A percentile compares a stretch with the other conserved stretches of the same genome.
phyloP scores from a whole-genome alignment of 768 basidiomycete genomes.

The Boletus eberwhitei region DNA sequence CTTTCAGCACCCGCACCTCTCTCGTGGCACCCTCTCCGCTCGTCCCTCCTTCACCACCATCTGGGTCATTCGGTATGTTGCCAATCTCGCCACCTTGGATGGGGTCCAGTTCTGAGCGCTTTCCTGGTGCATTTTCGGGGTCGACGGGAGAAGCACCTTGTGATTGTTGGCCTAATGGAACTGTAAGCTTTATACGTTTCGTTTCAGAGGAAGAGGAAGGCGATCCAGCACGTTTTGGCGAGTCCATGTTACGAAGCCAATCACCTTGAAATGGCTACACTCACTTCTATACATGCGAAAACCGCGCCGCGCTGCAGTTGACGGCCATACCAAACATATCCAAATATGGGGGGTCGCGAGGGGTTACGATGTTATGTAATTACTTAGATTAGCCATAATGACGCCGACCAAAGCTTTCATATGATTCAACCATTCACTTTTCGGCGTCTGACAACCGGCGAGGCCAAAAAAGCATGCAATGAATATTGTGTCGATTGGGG shows the following conservation, averaged over 20 bases:
- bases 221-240: conserved; percentile 63
- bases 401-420: too few relatives aligned
- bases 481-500: too few relatives aligned
- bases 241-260: conserved; percentile 46
- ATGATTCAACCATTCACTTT: too few relatives aligned
- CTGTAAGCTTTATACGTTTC: conserved; percentile 57
- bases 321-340: conserved; percentile 8
- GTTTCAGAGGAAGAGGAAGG: conserved; percentile 51
- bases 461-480: too few relatives aligned
- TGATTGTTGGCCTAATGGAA: conserved; percentile 40
- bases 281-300: conserved; percentile 10
- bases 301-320: conserved; percentile 3
- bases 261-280: conserved; percentile 24
- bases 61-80: conserved; percentile 53
- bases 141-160: conserved; percentile 77
- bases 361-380: background rate
- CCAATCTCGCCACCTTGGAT: conserved; percentile 74
- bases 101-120: conserved; percentile 86
- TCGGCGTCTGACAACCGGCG: too few relatives aligned
- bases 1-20: conserved; percentile 40
- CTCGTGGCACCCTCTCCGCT: conserved; percentile 24
- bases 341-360: conserved; percentile 20
- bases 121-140: conserved; percentile 75
- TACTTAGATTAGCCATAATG: too few relatives aligned
- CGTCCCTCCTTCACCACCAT: conserved; percentile 15